Evolutionary conservation across 352 stramenopile genomes (phyloP), one percentile per base, ranked within the genome.

Genomic region (Globisporangium viniferum): DNA sequence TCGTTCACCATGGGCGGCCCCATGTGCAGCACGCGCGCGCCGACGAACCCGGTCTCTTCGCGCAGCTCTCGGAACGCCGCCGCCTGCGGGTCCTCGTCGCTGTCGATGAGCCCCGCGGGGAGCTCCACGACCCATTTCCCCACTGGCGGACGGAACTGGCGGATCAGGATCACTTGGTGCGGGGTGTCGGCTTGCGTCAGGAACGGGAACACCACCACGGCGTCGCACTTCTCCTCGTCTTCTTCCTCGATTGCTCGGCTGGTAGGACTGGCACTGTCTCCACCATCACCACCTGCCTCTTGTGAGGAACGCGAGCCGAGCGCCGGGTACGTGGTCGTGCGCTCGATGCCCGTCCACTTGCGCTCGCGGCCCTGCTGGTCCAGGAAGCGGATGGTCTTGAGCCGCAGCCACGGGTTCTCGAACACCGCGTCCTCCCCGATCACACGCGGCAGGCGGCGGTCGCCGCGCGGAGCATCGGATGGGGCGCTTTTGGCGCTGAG

Each of bases 91-190:
- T 80, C 80, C 67, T 98, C 92, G 10, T 81, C 76, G 20, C 70
- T 70, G 71, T 98, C 94, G 71, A 98, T 97, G 27, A 98, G 82
- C 15, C 94, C 92, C 10, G 93, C 92, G 1, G 93, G 93, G 18
- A 98, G 81, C 74, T 98, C 93, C 51, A 98, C 70, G 27, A 95
- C 94, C 75, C 86, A 95, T 51, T 85, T 80, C 58, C 84, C 84
- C 5, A 92, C 82, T 3, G 93, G 87, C 20, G 93, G 93, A 15
- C 94, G 88, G 70, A 95, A 98, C 72, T 98, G 94, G 39, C 90
- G 84, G 62, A 98, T 95, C 48, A 97, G 71, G 27, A 98, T 75
- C 51, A 89, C 84, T 9, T 72, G 74, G 2, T 66, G 78, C 18
- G 70, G 71, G 5, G 66, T 61, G 24, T 69, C 60, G 49, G 54